These are phyloP conservation scores for Cryptomeria japonica DNA, from an alignment of 75 land plant genomes.

Conservation along the genomic window DNA sequence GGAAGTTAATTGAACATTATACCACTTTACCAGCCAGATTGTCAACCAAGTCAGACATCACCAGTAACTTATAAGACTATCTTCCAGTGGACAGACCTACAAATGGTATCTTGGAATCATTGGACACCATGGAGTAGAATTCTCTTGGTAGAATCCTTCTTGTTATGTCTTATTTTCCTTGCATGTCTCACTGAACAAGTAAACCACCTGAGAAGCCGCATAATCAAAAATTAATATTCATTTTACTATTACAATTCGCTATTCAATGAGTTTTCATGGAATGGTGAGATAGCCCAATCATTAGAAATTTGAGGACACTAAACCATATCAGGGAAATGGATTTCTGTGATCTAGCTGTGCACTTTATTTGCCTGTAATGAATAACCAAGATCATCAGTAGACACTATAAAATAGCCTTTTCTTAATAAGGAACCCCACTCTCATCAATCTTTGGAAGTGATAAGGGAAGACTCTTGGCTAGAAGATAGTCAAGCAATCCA, in stretches of 20 bases:
- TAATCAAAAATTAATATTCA: background rate
- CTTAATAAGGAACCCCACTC: background rate
- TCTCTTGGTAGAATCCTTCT: background rate
- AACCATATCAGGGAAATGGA: background rate
- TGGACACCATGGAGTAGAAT: background rate
- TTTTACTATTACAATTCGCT: background rate
- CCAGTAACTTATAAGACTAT: background rate
- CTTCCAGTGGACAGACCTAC: background rate
- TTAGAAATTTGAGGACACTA: background rate
- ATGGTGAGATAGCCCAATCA: background rate
- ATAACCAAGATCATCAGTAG: background rate
- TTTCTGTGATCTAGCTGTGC: background rate
- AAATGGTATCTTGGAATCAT: background rate
- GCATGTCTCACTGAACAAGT: background rate
- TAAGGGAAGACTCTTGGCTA: background rate
- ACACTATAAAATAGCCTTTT: background rate
- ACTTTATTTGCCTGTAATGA: background rate
- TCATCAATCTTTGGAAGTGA: background rate
- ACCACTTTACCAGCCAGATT: background rate
- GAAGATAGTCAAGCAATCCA: background rate
- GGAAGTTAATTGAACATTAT: background rate
- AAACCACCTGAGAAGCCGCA: background rate
- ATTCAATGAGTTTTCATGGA: background rate
- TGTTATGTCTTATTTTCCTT: background rate
- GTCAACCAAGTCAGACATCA: background rate